Base-by-base conservation (phyloP, 2,329 filamentous ascomycete genomes). In the Sclerotinia spermophila region DNA sequence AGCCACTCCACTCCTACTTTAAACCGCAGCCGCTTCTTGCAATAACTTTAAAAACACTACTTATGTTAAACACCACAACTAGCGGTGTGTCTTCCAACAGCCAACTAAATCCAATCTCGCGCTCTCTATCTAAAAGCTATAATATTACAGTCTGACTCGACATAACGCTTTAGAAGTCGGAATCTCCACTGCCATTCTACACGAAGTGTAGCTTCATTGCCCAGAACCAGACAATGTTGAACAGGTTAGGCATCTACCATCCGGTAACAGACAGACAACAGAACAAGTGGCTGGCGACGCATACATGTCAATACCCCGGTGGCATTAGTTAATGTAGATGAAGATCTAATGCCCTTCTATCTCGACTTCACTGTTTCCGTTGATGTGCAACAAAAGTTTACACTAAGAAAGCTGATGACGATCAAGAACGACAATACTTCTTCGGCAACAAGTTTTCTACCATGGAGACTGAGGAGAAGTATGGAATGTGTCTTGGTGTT, bases 71-170 rank as follows among this genome's bases (percentile, higher is more conserved):
- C 55, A 42, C 42, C 35, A 55, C 45, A 27, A 44, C 33, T 56
- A 66, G 48, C 48, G 13, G 33, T 42, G 24, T 44, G 48, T 21
- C 35, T 42, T 3, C 13, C 13, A 42, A 56, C 1, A 40, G 35
- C 21, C 35, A 66, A 55, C 48, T 33, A 55, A 66, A 66, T 55
- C 17, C 62, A 66, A 55, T 56, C 24, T 48, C 48, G 35, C 35
- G 64, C 45, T 66, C 64, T 56, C 33, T 66, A 55, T 48, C 48
- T 15, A 24, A 66, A 56, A n/a, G 48, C 33, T 56, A 21, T 56
- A 66, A 24, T 24, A 55, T 66, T 44, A 42, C 45, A 56, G 48
- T 55, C 64, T n/a, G 35, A 56, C 35, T 66, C 33, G 45, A 53
- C 19, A 55, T 66, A 35, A 66, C 45, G 33, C 62, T 66, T 66